Evolutionary conservation across 352 stramenopile genomes (phyloP).

Genomic region (Globisporangium paddicum): DNA sequence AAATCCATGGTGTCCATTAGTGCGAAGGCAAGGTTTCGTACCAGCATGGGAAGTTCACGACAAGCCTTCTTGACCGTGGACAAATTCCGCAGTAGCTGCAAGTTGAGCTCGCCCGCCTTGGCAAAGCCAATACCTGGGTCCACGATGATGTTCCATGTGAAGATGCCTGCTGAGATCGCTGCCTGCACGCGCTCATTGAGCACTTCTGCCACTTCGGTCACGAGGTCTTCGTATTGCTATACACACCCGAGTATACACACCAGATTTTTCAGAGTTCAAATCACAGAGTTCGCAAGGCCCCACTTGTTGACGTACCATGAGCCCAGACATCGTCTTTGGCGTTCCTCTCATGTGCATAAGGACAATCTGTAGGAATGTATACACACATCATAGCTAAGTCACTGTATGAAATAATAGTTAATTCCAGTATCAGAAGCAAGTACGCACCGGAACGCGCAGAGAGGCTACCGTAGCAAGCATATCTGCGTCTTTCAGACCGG

Average conservation of each 20-base stretch:
- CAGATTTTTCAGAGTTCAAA: neutral
- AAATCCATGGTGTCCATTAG: neutral
- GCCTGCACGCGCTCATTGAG: slow-evolving; percentile 67
- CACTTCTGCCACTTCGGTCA: slow-evolving; percentile 80
- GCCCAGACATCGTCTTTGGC: slow-evolving; percentile 93
- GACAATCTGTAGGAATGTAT: slow-evolving; percentile 60
- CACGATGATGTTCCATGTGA: slow-evolving; percentile 93
- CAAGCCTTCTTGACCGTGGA: slow-evolving; percentile 42
- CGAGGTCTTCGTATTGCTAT: slow-evolving; percentile 88
- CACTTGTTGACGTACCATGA: slow-evolving; percentile 39
- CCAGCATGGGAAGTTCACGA: slow-evolving; percentile 47
- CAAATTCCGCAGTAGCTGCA: slow-evolving; percentile 87
- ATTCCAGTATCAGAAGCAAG: neutral
- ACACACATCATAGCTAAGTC: neutral
- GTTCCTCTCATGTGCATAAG: slow-evolving; percentile 98
- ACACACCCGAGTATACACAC: slow-evolving; percentile 5
- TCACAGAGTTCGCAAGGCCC: neutral
- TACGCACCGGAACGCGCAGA: slow-evolving; percentile 70
- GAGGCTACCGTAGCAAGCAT: slow-evolving; percentile 91
- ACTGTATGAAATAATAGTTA: neutral
- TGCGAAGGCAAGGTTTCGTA: slow-evolving; percentile 10
- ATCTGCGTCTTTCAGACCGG: slow-evolving; percentile 84
- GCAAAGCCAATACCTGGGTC: slow-evolving; percentile 98
- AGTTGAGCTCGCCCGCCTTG: slow-evolving; percentile 91
- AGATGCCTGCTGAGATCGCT: slow-evolving; percentile 86